phyloP scores from a whole-genome alignment of 2,329 filamentous ascomycete species.

The Emericellopsis atlantica region DNA sequence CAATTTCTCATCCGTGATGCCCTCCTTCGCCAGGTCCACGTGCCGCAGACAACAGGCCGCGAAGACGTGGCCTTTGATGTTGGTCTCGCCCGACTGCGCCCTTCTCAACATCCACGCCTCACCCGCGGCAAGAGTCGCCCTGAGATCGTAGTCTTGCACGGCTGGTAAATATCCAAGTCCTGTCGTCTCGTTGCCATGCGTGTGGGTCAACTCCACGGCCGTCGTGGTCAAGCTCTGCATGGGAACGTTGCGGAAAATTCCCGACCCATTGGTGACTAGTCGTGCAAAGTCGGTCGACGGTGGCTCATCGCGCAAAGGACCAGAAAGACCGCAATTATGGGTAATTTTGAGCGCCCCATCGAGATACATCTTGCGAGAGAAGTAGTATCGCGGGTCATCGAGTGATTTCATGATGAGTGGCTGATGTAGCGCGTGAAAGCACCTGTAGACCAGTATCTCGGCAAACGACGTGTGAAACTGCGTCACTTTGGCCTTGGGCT shows the following conservation, averaged over 20 bases:
- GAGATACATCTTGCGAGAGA: slow-evolving; percentile 36
- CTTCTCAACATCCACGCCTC: slow-evolving; percentile 18
- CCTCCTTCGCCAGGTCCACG: slow-evolving; percentile 18
- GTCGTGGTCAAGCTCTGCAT: slow-evolving; percentile 27
- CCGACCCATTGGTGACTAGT: slow-evolving; percentile 24
- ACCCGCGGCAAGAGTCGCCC: slow-evolving; percentile 13
- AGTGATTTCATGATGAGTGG: slow-evolving; percentile 30
- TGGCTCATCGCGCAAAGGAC: slow-evolving; percentile 4
- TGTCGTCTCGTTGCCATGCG: slow-evolving; percentile 8
- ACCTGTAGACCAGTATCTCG: slow-evolving; percentile 30
- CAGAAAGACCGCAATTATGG: slow-evolving; percentile 16
- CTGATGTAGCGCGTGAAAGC: slow-evolving; percentile 41
- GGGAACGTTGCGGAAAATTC: slow-evolving; percentile 27
- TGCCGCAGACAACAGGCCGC: slow-evolving; percentile 16
- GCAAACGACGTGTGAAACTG: slow-evolving; percentile 28
- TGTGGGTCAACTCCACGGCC: slow-evolving; percentile 25
- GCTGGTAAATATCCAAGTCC: slow-evolving; percentile 15
- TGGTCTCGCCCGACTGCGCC: slow-evolving; percentile 28
- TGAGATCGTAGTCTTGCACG: slow-evolving; percentile 17
- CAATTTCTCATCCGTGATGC: slow-evolving; percentile 11
- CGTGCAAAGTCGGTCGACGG: slow-evolving; percentile 17
- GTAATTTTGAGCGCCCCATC: slow-evolving; percentile 25
- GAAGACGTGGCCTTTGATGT: slow-evolving; percentile 26
- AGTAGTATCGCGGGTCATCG: slow-evolving; percentile 34
- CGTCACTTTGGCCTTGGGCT: slow-evolving; percentile 9